phyloP scores from a whole-genome alignment of 2,329 filamentous ascomycete species.

The Furcasterigmium furcatum region DNA sequence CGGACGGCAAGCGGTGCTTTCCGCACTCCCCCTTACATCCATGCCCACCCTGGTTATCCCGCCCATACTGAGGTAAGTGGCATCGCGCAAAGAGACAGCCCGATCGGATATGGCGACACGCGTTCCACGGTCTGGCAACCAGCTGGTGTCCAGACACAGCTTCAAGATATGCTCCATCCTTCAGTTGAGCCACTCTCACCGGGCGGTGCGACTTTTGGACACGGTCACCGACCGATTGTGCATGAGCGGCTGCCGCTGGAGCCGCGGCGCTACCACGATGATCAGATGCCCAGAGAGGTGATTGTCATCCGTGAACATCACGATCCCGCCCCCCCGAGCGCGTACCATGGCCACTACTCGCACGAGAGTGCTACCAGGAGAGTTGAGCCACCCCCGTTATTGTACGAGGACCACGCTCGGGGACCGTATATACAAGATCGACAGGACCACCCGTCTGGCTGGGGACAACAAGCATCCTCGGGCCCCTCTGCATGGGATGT shows the following conservation, averaged over 20 bases:
- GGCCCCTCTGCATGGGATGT: not conserved
- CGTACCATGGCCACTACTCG: not conserved
- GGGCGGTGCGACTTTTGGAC: slow-evolving; percentile 24
- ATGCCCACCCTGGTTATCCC: no score
- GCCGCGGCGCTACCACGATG: not conserved
- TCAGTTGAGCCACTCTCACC: slow-evolving; percentile 44
- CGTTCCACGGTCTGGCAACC: not conserved
- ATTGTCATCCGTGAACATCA: not conserved
- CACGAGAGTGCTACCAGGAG: not conserved
- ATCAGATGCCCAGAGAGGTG: not conserved
- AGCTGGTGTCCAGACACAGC: slow-evolving; percentile 1
- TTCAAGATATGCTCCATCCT: slow-evolving; percentile 40
- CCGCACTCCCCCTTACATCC: no score
- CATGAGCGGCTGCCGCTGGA: slow-evolving; percentile 12
- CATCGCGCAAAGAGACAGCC: no score
- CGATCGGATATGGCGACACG: no score
- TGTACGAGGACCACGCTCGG: not conserved
- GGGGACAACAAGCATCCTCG: no score
- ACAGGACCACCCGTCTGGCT: no score
- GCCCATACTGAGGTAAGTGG: no score
- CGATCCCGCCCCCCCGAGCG: not conserved
- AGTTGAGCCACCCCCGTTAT: not conserved
- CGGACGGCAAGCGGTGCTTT: no score
- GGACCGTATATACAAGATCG: not conserved
- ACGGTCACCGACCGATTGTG: slow-evolving; percentile 15